These are phyloP conservation scores for sweet orange (Citrus sinensis) DNA, from an alignment of 345 rosid species.

Conservation along the genomic window DNA sequence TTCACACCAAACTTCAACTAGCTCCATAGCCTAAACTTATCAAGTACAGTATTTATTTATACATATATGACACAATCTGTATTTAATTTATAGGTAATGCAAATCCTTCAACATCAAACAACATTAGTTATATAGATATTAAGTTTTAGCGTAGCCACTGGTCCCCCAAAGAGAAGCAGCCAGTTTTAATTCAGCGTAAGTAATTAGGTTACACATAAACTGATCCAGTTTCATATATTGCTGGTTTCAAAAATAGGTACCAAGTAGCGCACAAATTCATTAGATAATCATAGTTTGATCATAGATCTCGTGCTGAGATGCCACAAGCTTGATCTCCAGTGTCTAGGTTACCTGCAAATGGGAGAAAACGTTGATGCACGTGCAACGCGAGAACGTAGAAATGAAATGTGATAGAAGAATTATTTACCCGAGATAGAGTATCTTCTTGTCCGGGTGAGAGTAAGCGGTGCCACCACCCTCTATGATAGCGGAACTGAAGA, in stretches of 20 bases:
- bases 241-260: background rate
- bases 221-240: background rate
- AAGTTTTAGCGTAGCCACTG: background rate
- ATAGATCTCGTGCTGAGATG: background rate
- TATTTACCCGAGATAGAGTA: slow-evolving; percentile 71
- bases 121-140: background rate
- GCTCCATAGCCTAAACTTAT: no score
- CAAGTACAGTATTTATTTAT: background rate
- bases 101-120: background rate
- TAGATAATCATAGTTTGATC: background rate
- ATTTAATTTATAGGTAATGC: background rate
- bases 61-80: no score
- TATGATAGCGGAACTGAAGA: no score
- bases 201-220: background rate
- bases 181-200: background rate
- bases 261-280: background rate
- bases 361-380: background rate
- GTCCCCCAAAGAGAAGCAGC: background rate
- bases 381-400: no score
- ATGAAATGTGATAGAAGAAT: no score
- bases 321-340: background rate
- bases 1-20: no score
- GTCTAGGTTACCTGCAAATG: slow-evolving; percentile 16
- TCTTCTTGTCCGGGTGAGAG: slow-evolving; percentile 70
- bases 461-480: slow-evolving; percentile 21